Evolutionary conservation across 768 basidiomycete species (phyloP).

Genomic region (Crucibulum laeve): DNA sequence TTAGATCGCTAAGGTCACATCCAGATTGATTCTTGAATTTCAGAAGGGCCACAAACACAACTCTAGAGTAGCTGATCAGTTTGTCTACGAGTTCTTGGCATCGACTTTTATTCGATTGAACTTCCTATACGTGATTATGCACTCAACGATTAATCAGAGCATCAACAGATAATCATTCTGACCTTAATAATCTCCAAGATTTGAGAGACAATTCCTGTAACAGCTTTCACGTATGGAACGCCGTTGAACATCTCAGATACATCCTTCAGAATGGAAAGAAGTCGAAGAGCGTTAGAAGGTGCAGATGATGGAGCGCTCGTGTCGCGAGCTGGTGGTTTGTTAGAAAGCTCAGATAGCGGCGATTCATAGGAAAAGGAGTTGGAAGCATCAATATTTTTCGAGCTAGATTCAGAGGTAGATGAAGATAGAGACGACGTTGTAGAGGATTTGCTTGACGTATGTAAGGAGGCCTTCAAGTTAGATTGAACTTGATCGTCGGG

Average conservation of each 20-base stretch:
- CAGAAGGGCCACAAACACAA: conserved; percentile 17
- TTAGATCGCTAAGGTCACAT: conserved; percentile 9
- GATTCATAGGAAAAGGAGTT: no score
- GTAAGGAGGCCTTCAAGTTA: no score
- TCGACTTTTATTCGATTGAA: conserved; percentile 17
- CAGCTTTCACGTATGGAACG: conserved; percentile 20
- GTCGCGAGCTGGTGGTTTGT: no score
- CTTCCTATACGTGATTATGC: conserved; percentile 9
- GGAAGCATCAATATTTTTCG: no score
- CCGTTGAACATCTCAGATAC: conserved; percentile 14
- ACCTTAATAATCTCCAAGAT: conserved; percentile 23
- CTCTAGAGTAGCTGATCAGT: conserved; percentile 15
- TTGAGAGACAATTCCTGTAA: conserved; percentile 16
- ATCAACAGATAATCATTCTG: not conserved
- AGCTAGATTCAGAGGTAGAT: no score
- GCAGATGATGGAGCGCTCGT: no score
- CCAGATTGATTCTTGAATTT: conserved; percentile 7
- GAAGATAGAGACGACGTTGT: no score
- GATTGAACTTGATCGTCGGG: no score
- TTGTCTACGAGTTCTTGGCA: conserved; percentile 18
- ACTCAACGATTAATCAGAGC: not conserved
- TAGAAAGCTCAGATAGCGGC: no score
- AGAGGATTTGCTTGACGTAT: no score
- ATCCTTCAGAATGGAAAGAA: conserved; percentile 12
- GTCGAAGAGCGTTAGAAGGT: not conserved